Conservation (phyloP, 495 filamentous ascomycete species). For the Polyplosphaeria fusca region DNA sequence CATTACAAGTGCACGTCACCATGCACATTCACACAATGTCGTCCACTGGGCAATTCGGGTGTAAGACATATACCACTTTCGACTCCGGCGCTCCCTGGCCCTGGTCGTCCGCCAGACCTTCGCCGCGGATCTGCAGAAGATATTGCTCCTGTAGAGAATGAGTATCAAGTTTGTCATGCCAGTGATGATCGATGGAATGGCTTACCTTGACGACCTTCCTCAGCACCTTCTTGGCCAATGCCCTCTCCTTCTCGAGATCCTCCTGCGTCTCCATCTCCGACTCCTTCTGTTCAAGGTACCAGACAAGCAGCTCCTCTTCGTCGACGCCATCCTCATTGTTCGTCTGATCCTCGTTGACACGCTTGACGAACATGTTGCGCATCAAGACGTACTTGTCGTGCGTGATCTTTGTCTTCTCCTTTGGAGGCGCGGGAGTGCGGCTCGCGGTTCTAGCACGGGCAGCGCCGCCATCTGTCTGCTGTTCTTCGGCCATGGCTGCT, state of each 20-base stretch:
- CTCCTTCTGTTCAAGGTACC: slow-evolving; percentile 95
- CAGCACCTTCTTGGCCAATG: slow-evolving; percentile 78
- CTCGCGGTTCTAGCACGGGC: slow-evolving; percentile 20
- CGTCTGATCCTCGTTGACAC: slow-evolving; percentile 73
- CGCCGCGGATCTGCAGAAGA: slow-evolving; percentile 84
- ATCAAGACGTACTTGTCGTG: slow-evolving; percentile 94
- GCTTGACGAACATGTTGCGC: slow-evolving; percentile 75
- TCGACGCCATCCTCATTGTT: slow-evolving; percentile 81
- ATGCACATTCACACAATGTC: slow-evolving; percentile 41
- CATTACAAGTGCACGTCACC: not conserved
- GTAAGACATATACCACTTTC: slow-evolving; percentile 79
- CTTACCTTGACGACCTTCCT: slow-evolving; percentile 95
- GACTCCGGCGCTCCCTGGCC: slow-evolving; percentile 51
- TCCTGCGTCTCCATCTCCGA: slow-evolving; percentile 75
- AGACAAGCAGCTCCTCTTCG: slow-evolving; percentile 76
- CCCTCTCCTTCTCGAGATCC: slow-evolving; percentile 72
- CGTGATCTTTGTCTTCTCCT: slow-evolving; percentile 80
- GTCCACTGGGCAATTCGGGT: slow-evolving; percentile 90
- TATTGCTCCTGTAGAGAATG: slow-evolving; percentile 68
- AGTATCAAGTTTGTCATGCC: not conserved
- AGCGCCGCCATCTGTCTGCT: slow-evolving; percentile 36
- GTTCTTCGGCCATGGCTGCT: slow-evolving; percentile 40
- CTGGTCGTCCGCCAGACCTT: slow-evolving; percentile 64
- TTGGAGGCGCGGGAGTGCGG: slow-evolving; percentile 43
- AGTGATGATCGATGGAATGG: slow-evolving; percentile 16